Percentiles rank a stretch among this genome's conserved stretches.
Conservation (phyloP, 2,329 filamentous ascomycete species). For the Xenoacremonium recifei region DNA sequence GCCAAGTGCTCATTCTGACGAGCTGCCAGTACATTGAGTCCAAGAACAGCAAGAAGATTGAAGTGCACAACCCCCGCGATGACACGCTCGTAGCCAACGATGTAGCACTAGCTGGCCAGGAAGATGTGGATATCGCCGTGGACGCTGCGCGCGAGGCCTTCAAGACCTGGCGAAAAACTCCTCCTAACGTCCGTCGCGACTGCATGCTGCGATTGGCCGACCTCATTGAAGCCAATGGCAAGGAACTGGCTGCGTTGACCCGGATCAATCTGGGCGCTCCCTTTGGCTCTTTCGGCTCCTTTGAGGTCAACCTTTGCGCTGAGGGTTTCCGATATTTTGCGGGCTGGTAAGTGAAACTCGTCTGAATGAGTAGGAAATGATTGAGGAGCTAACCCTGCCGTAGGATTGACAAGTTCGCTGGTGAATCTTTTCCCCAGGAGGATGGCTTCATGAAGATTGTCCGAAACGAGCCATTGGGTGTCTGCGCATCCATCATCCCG, state of each 20-base stretch:
- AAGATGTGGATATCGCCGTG: conserved; percentile 47
- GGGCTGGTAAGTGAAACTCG: conserved; percentile 13
- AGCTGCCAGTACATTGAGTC: conserved; percentile 36
- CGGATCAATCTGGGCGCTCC: conserved; percentile 47
- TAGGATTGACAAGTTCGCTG: conserved; percentile 20
- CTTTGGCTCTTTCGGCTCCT: conserved; percentile 41
- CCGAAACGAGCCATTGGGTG: conserved; percentile 26
- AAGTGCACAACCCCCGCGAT: conserved; percentile 49
- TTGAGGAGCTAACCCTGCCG: not conserved
- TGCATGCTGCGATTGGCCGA: conserved; percentile 44
- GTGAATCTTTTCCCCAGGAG: conserved; percentile 23
- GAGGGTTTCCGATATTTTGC: conserved; percentile 37
- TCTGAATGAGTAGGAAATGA: not conserved
- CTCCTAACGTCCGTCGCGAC: conserved; percentile 34
- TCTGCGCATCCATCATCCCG: conserved; percentile 31
- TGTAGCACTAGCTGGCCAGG: conserved; percentile 41
- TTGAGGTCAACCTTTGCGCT: conserved; percentile 34
- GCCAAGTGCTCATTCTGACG: not conserved
- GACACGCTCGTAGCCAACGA: conserved; percentile 48
- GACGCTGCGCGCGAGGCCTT: conserved; percentile 45
- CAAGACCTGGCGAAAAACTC: conserved; percentile 38
- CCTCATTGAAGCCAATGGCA: conserved; percentile 36
- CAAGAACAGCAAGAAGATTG: conserved; percentile 43
- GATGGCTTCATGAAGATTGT: conserved; percentile 17
- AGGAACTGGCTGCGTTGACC: conserved; percentile 37